A percentile compares a stretch with the other conserved stretches of the same genome.
phyloP scores from a whole-genome alignment of 768 basidiomycete species.

The Leccinum rimulosum region DNA sequence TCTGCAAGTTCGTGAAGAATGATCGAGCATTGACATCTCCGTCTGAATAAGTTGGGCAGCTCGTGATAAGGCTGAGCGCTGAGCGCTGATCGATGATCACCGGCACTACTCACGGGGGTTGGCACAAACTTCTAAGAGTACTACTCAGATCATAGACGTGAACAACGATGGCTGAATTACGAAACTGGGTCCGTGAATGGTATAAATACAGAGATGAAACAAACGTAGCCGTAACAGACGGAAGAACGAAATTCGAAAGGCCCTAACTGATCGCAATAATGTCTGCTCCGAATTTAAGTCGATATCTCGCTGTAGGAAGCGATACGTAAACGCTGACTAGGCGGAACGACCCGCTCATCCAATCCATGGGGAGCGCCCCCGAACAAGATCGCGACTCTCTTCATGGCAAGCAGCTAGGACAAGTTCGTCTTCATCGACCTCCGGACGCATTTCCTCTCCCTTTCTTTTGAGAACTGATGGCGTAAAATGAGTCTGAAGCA shows the following conservation, averaged over 20 bases:
- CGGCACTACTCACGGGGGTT: not conserved
- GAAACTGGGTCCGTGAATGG: too few species aligned
- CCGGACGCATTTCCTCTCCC: slow-evolving; percentile 8
- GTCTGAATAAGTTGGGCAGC: too few species aligned
- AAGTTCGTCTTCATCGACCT: slow-evolving; percentile 21
- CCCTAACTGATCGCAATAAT: not conserved
- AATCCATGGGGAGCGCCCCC: slow-evolving; percentile 9
- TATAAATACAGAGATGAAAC: too few species aligned
- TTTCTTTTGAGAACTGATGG: slow-evolving; percentile 16
- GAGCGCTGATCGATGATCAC: too few species aligned
- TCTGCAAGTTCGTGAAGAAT: too few species aligned
- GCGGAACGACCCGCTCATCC: slow-evolving; percentile 6
- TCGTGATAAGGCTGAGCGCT: too few species aligned
- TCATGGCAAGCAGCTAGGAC: slow-evolving; percentile 20
- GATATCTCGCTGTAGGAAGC: not conserved
- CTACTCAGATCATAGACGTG: not conserved
- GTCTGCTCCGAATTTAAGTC: not conserved
- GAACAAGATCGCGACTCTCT: slow-evolving; percentile 9
- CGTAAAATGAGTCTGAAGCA: slow-evolving; percentile 50
- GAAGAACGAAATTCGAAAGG: not conserved
- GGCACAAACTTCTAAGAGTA: too few species aligned
- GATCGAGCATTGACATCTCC: too few species aligned
- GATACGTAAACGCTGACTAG: slow-evolving; percentile 8
- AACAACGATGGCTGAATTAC: not conserved
- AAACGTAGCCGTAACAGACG: not conserved